Percentiles rank a stretch among this genome's conserved stretches.
phyloP scores from a whole-genome alignment of 2,329 filamentous ascomycete species.

The Colletotrichum sp. region DNA sequence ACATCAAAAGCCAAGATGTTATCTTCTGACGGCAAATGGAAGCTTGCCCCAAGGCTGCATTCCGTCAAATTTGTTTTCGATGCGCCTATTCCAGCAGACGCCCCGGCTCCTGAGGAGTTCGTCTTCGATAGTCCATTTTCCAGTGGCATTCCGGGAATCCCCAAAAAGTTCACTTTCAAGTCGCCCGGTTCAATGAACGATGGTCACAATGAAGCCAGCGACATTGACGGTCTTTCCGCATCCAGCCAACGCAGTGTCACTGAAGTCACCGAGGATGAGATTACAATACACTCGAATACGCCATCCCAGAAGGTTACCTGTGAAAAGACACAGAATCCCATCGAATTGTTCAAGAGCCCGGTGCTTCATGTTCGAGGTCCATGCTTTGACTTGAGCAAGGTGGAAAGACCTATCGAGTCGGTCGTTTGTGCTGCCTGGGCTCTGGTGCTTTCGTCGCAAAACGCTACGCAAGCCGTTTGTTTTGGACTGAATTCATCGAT shows the following conservation, averaged over 20 bases:
- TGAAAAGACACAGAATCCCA: neutral
- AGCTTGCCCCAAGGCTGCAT: neutral
- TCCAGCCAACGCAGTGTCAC: neutral
- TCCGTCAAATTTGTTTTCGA: constrained; percentile 17
- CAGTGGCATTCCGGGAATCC: neutral
- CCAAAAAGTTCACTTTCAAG: neutral
- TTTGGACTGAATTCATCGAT: neutral
- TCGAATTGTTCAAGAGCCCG: accelerated
- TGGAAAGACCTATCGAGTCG: neutral
- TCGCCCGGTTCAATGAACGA: neutral
- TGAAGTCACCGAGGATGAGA: neutral
- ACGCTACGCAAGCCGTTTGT: neutral
- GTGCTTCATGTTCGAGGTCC: neutral
- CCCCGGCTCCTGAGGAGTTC: neutral
- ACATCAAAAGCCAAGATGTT: neutral
- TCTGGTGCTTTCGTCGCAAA: neutral
- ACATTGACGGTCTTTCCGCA: accelerated
- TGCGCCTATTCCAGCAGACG: neutral
- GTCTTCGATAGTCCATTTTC: constrained; percentile 8
- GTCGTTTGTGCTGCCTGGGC: neutral
- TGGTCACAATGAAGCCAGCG: neutral
- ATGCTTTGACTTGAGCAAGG: neutral
- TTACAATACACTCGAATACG: neutral
- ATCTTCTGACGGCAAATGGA: neutral
- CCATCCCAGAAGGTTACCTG: neutral